phyloP scores from a whole-genome alignment of 2,329 filamentous ascomycete species.

The Tolypocladium inflatum region DNA sequence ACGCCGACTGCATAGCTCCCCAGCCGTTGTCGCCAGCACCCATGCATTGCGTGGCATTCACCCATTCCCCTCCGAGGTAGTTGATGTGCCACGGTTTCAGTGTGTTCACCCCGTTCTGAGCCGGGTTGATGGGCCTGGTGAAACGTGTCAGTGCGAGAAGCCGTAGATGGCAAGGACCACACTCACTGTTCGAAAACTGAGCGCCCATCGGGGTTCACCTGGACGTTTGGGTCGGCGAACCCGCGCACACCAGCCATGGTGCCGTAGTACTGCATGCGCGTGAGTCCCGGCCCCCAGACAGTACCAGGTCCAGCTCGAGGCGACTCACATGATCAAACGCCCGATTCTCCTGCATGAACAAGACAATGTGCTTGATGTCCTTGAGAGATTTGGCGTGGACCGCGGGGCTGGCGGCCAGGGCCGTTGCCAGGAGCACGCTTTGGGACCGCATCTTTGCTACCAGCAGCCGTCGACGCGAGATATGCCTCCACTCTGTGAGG shows the following conservation, averaged over 20 bases:
- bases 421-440: background rate
- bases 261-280: conserved; percentile 36
- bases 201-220: conserved; percentile 21
- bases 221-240: conserved; percentile 34
- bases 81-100: conserved; percentile 42
- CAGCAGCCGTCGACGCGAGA: background rate
- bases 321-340: conserved; percentile 21
- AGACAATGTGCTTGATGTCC: conserved; percentile 47
- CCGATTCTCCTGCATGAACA: conserved; percentile 43
- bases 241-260: conserved; percentile 44
- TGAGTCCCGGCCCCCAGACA: background rate
- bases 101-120: conserved; percentile 29
- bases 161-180: background rate
- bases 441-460: background rate
- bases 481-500: background rate
- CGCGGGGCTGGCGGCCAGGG: conserved; percentile 9
- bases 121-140: conserved; percentile 13
- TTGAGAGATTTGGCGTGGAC: conserved; percentile 27
- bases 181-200: conserved; percentile 40
- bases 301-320: background rate
- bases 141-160: background rate
- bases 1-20: conserved; percentile 38
- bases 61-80: conserved; percentile 35
- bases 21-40: conserved; percentile 41
- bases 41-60: conserved; percentile 41